Percentiles rank a stretch among this genome's conserved stretches.
Evolutionary conservation across 1,139 yeast species (phyloP).

Genomic region (Yamadazyma songkhlaensis): DNA sequence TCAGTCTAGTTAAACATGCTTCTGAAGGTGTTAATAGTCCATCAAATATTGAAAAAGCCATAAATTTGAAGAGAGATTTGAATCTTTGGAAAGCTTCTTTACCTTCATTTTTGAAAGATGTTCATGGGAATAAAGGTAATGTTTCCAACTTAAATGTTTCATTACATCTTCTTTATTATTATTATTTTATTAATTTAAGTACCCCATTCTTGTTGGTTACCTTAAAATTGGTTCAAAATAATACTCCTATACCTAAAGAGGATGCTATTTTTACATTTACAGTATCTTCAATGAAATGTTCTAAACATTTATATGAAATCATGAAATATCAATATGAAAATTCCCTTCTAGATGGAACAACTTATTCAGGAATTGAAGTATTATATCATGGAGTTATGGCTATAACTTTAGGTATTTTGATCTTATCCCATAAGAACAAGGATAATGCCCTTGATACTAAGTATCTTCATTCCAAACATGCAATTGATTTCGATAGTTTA

Average conservation of each 20-base stretch:
- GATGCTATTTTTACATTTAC: not conserved
- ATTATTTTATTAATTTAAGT: not conserved
- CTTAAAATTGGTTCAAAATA: not conserved
- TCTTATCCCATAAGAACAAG: no score
- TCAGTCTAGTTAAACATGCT: no score
- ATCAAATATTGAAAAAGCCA: no score
- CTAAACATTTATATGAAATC: not conserved
- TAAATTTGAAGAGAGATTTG: no score
- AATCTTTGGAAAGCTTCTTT: not conserved
- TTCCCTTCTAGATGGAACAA: not conserved
- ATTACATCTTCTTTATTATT: not conserved
- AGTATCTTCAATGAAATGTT: not conserved
- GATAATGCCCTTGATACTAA: no score
- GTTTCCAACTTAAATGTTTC: slow-evolving; percentile 4
- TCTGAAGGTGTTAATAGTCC: no score
- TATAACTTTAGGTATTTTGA: no score
- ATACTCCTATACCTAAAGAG: not conserved
- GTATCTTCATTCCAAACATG: no score
- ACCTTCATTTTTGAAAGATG: not conserved
- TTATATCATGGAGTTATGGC: no score
- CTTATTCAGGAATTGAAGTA: no score
- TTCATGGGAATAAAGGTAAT: slow-evolving; percentile 2
- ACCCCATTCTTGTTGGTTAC: not conserved
- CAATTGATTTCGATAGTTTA: no score
- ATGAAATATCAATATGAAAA: not conserved